Base-by-base conservation (phyloP, 2,329 filamentous ascomycete genomes). In the Pseudogymnoascus pannorum region DNA sequence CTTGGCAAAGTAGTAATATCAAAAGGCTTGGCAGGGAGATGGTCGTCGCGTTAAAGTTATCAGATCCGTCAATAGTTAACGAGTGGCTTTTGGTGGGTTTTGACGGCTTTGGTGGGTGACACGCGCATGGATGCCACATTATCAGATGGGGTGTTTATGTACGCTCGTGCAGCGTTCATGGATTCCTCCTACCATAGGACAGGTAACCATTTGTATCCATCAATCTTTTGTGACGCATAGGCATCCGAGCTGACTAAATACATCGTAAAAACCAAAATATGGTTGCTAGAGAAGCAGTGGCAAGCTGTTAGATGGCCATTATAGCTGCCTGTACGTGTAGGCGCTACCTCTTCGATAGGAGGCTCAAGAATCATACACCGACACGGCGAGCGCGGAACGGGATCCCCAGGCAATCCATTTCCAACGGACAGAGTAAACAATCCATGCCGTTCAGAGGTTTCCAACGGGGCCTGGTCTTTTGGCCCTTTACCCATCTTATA, bases 11-110 rank as follows among this genome's bases (percentile, higher is more conserved):
- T n/a, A 12, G 24, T 18, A 54, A 54, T 31, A 31, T 16, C 48
- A 54, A 54, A 31, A 20, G n/a, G 29, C 48, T 54, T 54, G 48
- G 48, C 48, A 54, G 26, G 48, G 26, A 31, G 26, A 54, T 54
- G 44, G 48, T 33, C 48, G 48, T 54, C 16, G 48, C 48, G 48
- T 54, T 54, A 54, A 26, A 54, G 48, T 54, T 54, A 54, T 54
- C 48, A 54, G 48, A 54, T 54, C 48, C 48, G 48, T 54, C n/a
- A 26, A 54, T 20, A 31, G 48, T 11, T 54, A 26, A 14, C 11
- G 48, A 54, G 26, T 54, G 48, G 48, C 48, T 54, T 54, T 54
- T 54, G 48, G n/a, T 33, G 26, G 26, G 16, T 54, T 54, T 54
- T 54, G 48, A 31, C 26, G n/a, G 26, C 22, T 54, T 54, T 31